A percentile compares a stretch with the other conserved stretches of the same genome.
phyloP scores from a whole-genome alignment of 202 grass and related monocot genomes.

The Elaeis oleifera region DNA sequence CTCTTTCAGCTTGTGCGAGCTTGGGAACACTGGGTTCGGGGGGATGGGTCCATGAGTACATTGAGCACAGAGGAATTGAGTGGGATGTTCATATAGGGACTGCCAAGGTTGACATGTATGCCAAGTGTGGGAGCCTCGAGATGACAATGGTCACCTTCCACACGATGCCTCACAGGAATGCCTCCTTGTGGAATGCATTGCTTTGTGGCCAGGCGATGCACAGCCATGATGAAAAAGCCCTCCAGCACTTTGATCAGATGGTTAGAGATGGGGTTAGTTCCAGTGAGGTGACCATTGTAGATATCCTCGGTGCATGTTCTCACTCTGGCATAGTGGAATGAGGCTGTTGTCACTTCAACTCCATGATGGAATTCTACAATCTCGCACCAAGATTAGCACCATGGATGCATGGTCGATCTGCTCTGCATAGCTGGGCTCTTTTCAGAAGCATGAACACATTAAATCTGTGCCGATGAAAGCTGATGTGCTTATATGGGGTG shows the following conservation, averaged over 20 bases:
- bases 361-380: conserved; percentile 26
- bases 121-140: conserved; percentile 36
- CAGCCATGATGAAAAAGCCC: conserved; percentile 24
- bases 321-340: conserved; percentile 45
- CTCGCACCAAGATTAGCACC: conserved; percentile 30
- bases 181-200: conserved; percentile 43
- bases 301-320: conserved; percentile 37
- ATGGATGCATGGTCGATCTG: conserved; percentile 47
- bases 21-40: conserved; percentile 29
- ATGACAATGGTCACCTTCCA: conserved; percentile 30
- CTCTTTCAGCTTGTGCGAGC: conserved; percentile 43
- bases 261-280: conserved; percentile 17
- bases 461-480: conserved; percentile 33
- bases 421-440: conserved; percentile 40
- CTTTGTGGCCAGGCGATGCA: conserved; percentile 36
- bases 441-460: conserved; percentile 31
- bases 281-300: conserved; percentile 39
- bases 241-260: conserved; percentile 35
- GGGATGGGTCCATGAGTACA: conserved; percentile 42
- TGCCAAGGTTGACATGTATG: conserved; percentile 38
- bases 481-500: conserved; percentile 31
- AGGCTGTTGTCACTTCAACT: conserved; percentile 25
- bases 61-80: conserved; percentile 32
- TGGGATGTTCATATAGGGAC: conserved; percentile 50
- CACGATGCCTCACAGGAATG: conserved; percentile 33